Evolutionary conservation across 148 eudicot species (phyloP).

Genomic region (Linanthus parryae): DNA sequence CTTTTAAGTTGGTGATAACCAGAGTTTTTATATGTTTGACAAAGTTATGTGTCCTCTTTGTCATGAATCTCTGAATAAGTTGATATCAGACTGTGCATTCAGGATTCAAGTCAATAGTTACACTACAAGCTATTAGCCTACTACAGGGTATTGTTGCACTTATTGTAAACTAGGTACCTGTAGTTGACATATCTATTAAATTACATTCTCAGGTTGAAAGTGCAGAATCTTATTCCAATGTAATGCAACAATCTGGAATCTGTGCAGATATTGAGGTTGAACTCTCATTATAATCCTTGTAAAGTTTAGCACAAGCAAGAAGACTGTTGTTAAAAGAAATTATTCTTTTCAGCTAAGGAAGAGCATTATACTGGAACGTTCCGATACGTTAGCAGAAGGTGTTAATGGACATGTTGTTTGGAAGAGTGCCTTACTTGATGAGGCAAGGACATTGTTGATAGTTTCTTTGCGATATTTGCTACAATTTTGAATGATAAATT

Average conservation of each 20-base stretch:
- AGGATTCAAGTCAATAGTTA: too few relatives aligned
- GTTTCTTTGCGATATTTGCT: background rate
- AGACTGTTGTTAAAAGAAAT: constrained; percentile 4
- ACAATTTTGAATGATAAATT: background rate
- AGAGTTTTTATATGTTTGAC: too few relatives aligned
- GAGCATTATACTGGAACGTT: constrained; percentile 49
- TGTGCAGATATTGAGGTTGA: constrained; percentile 65
- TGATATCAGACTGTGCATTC: too few relatives aligned
- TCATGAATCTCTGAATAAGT: too few relatives aligned
- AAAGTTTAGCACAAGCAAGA: background rate
- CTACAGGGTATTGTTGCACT: background rate
- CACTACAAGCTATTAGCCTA: too few relatives aligned
- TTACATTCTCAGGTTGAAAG: constrained; percentile 44
- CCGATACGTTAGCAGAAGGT: constrained; percentile 57
- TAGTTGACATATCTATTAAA: background rate
- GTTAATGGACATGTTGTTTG: constrained; percentile 54
- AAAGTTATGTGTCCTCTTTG: too few relatives aligned
- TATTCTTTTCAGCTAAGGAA: constrained; percentile 62
- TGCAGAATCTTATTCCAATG: constrained; percentile 72
- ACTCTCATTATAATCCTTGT: background rate
- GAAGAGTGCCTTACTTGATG: constrained; percentile 72
- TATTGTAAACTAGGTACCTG: background rate
- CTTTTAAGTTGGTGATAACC: too few relatives aligned
- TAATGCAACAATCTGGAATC: constrained; percentile 70
- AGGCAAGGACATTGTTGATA: constrained; percentile 37